These are phyloP conservation scores for Rhizophora apiculata DNA, from an alignment of 345 rosid genomes.

Conservation along the genomic window DNA sequence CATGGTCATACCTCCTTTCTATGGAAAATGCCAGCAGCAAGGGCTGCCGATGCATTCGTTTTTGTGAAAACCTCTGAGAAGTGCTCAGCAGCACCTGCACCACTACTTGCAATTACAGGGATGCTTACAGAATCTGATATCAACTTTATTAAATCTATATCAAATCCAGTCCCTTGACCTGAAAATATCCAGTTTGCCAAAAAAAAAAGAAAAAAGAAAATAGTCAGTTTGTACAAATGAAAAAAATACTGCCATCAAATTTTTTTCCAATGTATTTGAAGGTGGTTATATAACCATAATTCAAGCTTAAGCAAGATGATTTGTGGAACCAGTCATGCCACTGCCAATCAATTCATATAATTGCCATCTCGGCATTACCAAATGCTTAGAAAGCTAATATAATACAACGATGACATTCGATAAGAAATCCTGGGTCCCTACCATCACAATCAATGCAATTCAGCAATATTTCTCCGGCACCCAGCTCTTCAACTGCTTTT, in stretches of 20 bases:
- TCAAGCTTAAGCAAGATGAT: too few species aligned
- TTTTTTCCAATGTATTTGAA: too few species aligned
- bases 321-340: too few species aligned
- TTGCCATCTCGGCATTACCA: background rate
- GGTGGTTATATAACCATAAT: too few species aligned
- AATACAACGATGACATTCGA: background rate
- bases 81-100: constrained; percentile 78
- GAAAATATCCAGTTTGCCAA: constrained; percentile 19
- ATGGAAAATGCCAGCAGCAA: constrained; percentile 98
- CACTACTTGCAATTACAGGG: constrained; percentile 97
- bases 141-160: constrained; percentile 67
- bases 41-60: constrained; percentile 92
- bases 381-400: background rate
- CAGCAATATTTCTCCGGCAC: constrained; percentile 92
- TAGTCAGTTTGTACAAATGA: background rate
- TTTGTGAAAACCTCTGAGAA: constrained; percentile 74
- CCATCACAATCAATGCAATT: constrained; percentile 99
- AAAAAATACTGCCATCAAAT: too few species aligned
- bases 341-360: too few species aligned
- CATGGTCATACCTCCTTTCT: constrained; percentile 68
- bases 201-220: background rate
- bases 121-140: constrained; percentile 87
- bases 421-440: constrained; percentile 19
- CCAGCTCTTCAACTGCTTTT: constrained; percentile 86
- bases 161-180: constrained; percentile 98